phyloP scores from a whole-genome alignment of 495 filamentous ascomycete species.

The Annulohypoxylon stygium region DNA sequence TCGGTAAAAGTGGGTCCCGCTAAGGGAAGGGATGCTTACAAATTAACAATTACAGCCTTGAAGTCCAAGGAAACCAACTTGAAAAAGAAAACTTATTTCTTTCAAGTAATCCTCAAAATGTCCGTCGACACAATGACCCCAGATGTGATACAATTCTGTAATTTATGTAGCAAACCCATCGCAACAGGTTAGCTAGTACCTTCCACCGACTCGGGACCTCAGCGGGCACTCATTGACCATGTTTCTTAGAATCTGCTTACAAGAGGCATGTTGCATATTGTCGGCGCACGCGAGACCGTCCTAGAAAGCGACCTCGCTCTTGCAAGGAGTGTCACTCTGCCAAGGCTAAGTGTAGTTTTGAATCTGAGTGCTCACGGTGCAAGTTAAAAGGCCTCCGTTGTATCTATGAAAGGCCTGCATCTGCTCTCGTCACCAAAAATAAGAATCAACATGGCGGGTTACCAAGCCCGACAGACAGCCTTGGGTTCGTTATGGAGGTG shows the following conservation, averaged over 20 bases:
- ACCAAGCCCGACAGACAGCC: neutral
- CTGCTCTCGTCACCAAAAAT: neutral
- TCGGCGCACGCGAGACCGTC: conserved; percentile 37
- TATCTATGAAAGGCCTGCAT: conserved; percentile 39
- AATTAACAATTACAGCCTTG: neutral
- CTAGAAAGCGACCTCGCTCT: conserved; percentile 45
- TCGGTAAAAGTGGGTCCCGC: neutral
- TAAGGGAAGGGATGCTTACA: neutral
- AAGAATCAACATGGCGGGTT: neutral
- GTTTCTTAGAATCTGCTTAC: conserved; percentile 45
- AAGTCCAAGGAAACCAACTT: neutral
- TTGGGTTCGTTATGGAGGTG: neutral
- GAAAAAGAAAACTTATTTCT: neutral
- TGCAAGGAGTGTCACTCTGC: conserved; percentile 49
- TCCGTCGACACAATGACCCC: neutral
- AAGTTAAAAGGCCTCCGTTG: conserved; percentile 34
- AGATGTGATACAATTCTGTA: conserved; percentile 21
- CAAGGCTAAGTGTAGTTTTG: conserved; percentile 50
- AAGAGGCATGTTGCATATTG: conserved; percentile 47
- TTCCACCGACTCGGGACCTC: neutral
- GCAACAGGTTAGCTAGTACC: conserved; percentile 34
- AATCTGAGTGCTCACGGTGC: conserved; percentile 42
- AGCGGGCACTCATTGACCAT: neutral
- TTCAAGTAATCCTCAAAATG: neutral
- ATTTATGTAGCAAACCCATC: conserved; percentile 48